These are phyloP conservation scores for Rosa rugosa DNA, from an alignment of 306 rosid genomes.

Conservation along the genomic window DNA sequence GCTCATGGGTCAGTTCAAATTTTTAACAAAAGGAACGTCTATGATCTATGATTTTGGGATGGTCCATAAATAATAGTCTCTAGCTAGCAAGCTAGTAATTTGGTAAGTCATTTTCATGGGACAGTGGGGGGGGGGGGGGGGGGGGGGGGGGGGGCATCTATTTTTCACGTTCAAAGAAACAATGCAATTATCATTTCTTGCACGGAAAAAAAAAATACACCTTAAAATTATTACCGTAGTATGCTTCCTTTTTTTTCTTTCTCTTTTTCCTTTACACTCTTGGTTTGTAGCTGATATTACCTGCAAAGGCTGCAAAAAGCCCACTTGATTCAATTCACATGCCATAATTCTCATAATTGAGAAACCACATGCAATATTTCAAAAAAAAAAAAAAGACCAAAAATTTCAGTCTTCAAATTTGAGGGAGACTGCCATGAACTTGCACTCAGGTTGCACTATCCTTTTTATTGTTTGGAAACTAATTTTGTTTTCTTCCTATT, in stretches of 20 bases:
- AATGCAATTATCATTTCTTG: slow-evolving; percentile 23
- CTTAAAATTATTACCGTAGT: neutral
- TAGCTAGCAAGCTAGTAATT: neutral
- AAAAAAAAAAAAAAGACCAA: neutral
- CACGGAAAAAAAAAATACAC: slow-evolving; percentile 26
- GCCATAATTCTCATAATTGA: slow-evolving; percentile 41
- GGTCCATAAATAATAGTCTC: neutral
- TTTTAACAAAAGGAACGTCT: neutral
- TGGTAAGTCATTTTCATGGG: neutral
- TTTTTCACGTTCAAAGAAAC: slow-evolving; percentile 17
- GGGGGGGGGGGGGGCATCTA: slow-evolving; percentile 5
- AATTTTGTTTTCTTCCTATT: neutral
- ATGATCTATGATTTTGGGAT: neutral
- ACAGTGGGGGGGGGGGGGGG: neutral
- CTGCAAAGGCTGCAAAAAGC: slow-evolving; percentile 34
- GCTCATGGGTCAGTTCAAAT: neutral
- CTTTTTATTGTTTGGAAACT: neutral
- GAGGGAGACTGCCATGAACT: neutral
- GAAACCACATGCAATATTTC: slow-evolving; percentile 35
- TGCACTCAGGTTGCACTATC: no score
- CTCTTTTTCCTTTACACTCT: slow-evolving; percentile 12
- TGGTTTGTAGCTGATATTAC: slow-evolving; percentile 1
- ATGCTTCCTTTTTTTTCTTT: neutral
- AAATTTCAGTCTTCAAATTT: neutral
- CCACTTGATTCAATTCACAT: slow-evolving; percentile 43